Evolutionary conservation across 1,284 basidiomycete genomes (phyloP).

Genomic region (Neolentinus lepideus): DNA sequence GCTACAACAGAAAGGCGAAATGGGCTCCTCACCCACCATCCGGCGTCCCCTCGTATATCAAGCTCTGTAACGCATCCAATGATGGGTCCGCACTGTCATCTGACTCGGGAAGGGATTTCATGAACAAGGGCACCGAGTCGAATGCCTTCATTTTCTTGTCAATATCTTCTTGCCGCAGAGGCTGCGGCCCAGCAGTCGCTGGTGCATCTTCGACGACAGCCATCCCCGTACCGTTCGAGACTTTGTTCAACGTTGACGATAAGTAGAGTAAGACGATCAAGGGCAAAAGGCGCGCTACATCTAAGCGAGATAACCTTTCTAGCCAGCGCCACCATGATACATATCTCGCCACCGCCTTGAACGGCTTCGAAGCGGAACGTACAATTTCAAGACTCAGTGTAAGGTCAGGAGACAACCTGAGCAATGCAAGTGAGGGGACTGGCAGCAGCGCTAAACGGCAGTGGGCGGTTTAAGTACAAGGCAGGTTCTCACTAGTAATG

Average conservation of each 20-base stretch:
- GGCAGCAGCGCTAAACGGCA: conserved; percentile 52
- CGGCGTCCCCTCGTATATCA: conserved; percentile 86
- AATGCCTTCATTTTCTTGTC: conserved; percentile 42
- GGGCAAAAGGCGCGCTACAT: background rate
- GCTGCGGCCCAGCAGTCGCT: background rate
- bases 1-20: background rate
- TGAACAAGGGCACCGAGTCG: conserved; percentile 80
- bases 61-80: conserved; percentile 79
- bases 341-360: background rate
- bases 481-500: conserved; percentile 21
- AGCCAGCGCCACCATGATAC: background rate
- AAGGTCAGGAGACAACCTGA: background rate
- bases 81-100: conserved; percentile 57
- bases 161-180: background rate
- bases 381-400: too few relatives aligned
- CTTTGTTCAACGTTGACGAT: too few relatives aligned
- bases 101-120: conserved; percentile 76
- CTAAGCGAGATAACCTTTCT: background rate
- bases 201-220: background rate
- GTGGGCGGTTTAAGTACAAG: conserved; percentile 56
- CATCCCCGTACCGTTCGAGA: background rate
- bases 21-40: conserved; percentile 63
- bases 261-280: background rate
- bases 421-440: conserved; percentile 26
- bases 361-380: background rate